phyloP scores from a whole-genome alignment of 1,284 basidiomycete genomes.

The Fomes fomentarius region DNA sequence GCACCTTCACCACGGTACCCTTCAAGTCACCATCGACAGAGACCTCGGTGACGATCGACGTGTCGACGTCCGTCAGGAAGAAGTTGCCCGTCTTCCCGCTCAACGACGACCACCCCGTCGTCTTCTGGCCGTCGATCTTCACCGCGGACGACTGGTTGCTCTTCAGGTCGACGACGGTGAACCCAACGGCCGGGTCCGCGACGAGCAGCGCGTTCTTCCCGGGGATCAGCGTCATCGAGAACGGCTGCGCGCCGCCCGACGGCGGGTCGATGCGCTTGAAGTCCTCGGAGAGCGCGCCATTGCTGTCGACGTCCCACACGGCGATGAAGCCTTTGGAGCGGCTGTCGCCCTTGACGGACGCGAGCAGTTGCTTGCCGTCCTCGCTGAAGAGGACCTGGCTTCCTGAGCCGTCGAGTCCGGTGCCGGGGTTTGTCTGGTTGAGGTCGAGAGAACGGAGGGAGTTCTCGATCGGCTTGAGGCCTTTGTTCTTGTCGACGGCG shows the following conservation, averaged over 20 bases:
- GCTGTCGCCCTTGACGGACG: conserved; percentile 51
- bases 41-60: conserved; percentile 49
- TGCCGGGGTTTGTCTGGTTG: conserved; percentile 48
- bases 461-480: conserved; percentile 43
- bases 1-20: conserved; percentile 46
- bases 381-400: conserved; percentile 50
- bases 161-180: conserved; percentile 47
- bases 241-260: conserved; percentile 46
- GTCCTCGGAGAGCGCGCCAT: conserved; percentile 45
- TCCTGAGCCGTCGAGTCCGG: conserved; percentile 42
- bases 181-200: conserved; percentile 49
- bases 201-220: conserved; percentile 50
- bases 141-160: conserved; percentile 37
- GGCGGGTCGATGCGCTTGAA: conserved; percentile 41
- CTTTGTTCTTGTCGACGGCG: conserved; percentile 42
- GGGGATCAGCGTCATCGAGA: conserved; percentile 50
- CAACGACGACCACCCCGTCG: conserved; percentile 53
- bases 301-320: conserved; percentile 45
- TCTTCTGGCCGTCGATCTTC: conserved; percentile 44
- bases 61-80: conserved; percentile 51
- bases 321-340: conserved; percentile 51
- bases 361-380: conserved; percentile 45
- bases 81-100: conserved; percentile 51
- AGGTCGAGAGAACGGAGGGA: conserved; percentile 45
- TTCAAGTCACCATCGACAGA: conserved; percentile 47